These are phyloP conservation scores for Prosopis cineraria DNA, from an alignment of 306 rosid species.

Conservation along the genomic window DNA sequence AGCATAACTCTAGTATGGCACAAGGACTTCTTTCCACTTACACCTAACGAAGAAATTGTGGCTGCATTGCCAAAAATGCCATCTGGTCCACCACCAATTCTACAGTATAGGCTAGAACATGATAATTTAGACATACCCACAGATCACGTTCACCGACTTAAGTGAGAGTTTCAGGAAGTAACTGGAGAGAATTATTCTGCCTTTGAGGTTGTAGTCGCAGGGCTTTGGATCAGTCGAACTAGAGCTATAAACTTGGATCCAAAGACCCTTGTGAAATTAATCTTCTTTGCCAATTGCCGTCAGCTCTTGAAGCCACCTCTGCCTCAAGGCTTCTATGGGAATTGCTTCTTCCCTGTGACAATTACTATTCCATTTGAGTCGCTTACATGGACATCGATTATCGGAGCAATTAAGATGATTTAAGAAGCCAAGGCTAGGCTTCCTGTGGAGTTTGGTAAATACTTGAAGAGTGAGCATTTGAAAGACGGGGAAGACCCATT, in stretches of 20 bases:
- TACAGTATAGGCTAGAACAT: slow-evolving; percentile 48
- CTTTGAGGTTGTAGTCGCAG: slow-evolving; percentile 68
- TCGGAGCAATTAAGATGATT: slow-evolving; percentile 59
- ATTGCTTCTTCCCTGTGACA: slow-evolving; percentile 76
- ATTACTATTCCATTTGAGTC: slow-evolving; percentile 38
- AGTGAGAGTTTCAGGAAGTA: slow-evolving; percentile 45
- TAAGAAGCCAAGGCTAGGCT: slow-evolving; percentile 61
- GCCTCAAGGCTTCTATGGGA: slow-evolving; percentile 79
- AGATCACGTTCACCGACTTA: slow-evolving; percentile 43
- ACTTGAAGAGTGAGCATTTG: slow-evolving; percentile 42
- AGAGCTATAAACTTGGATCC: slow-evolving; percentile 39
- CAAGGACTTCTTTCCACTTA: slow-evolving; percentile 50
- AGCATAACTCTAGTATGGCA: slow-evolving; percentile 63
- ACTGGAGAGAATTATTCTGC: slow-evolving; percentile 62
- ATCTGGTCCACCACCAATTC: slow-evolving; percentile 21
- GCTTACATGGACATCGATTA: slow-evolving; percentile 24
- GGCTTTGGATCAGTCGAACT: slow-evolving; percentile 63
- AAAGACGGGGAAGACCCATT: slow-evolving; percentile 54
- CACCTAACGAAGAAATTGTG: background rate
- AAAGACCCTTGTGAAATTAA: slow-evolving; percentile 39
- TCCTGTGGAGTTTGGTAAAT: slow-evolving; percentile 49
- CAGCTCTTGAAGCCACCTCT: slow-evolving; percentile 62
- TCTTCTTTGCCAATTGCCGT: slow-evolving; percentile 83
- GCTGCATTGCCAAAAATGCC: slow-evolving; percentile 12
- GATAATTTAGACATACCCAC: slow-evolving; percentile 56